phyloP scores from a whole-genome alignment of 164 flowering plant genomes.

The Chimonanthus praecox region DNA sequence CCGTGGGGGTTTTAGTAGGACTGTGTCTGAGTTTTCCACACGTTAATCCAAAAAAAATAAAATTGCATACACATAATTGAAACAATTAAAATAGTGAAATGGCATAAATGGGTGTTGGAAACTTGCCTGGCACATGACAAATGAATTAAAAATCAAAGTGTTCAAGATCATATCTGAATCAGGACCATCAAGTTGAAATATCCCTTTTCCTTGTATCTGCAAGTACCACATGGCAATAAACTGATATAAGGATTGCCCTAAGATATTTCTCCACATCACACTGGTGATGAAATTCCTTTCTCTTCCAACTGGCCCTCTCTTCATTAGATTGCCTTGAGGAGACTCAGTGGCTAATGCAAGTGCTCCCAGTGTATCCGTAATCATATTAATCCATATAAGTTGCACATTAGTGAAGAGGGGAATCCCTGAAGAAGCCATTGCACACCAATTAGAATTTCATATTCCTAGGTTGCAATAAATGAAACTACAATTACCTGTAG shows the following conservation, averaged over 20 bases:
- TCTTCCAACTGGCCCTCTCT: slow-evolving; percentile 72
- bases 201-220: slow-evolving; percentile 58
- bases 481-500: too few relatives aligned
- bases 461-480: too few relatives aligned
- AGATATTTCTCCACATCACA: slow-evolving; percentile 92
- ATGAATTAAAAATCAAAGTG: slow-evolving; percentile 79
- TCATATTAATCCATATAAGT: slow-evolving; percentile 92
- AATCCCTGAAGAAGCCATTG: slow-evolving; percentile 37
- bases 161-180: slow-evolving; percentile 50
- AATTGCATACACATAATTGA: too few relatives aligned
- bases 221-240: slow-evolving; percentile 69
- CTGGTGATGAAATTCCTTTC: slow-evolving; percentile 76
- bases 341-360: slow-evolving; percentile 92
- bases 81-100: too few relatives aligned
- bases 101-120: too few relatives aligned
- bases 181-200: slow-evolving; percentile 53
- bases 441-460: too few relatives aligned
- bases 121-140: slow-evolving; percentile 86
- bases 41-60: too few relatives aligned
- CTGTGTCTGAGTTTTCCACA: too few relatives aligned
- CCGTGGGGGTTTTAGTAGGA: too few relatives aligned
- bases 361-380: slow-evolving; percentile 94
- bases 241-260: slow-evolving; percentile 82
- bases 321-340: slow-evolving; percentile 76
- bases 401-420: slow-evolving; percentile 90